phyloP scores from a whole-genome alignment of 805 yeast species.

The Saccharomyces jurei region DNA sequence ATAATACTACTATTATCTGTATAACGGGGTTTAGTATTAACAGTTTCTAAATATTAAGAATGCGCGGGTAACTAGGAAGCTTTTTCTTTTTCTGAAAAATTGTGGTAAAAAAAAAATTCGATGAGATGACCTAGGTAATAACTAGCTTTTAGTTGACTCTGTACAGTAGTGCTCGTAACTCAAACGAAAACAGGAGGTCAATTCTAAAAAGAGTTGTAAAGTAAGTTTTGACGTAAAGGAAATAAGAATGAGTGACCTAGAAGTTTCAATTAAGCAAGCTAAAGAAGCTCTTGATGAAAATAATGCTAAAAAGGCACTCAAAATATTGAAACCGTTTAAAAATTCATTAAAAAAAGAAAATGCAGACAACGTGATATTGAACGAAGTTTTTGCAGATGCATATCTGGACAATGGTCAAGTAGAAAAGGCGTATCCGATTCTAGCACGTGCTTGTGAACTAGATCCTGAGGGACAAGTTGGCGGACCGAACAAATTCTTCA shows the following conservation, averaged over 20 bases:
- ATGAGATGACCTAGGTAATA: constrained; percentile 2
- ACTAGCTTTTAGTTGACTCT: neutral
- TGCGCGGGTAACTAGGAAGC: neutral
- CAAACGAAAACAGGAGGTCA: neutral
- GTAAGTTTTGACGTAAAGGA: neutral
- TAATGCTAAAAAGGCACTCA: constrained; percentile 31
- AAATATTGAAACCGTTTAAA: constrained; percentile 29
- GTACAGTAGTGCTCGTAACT: neutral
- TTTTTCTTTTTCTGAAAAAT: constrained; percentile 1
- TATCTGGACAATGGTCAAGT: constrained; percentile 73
- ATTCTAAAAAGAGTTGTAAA: neutral
- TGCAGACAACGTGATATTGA: constrained; percentile 34
- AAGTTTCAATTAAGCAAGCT: constrained; percentile 15
- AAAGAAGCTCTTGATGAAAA: constrained; percentile 19
- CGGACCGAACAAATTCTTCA: constrained; percentile 70
- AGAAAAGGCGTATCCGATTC: constrained; percentile 62
- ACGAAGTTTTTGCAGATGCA: constrained; percentile 65
- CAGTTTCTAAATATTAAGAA: neutral
- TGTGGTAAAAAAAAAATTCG: constrained; percentile 2
- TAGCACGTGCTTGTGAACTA: constrained; percentile 51
- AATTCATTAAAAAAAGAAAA: constrained; percentile 18
- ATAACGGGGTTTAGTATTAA: neutral
- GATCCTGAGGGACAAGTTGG: constrained; percentile 63
- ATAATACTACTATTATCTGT: neutral
- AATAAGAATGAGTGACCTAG: constrained; percentile 12